These are phyloP conservation scores for Xylaria sp. DNA, from an alignment of 2,329 filamentous ascomycete genomes.

Conservation along the genomic window DNA sequence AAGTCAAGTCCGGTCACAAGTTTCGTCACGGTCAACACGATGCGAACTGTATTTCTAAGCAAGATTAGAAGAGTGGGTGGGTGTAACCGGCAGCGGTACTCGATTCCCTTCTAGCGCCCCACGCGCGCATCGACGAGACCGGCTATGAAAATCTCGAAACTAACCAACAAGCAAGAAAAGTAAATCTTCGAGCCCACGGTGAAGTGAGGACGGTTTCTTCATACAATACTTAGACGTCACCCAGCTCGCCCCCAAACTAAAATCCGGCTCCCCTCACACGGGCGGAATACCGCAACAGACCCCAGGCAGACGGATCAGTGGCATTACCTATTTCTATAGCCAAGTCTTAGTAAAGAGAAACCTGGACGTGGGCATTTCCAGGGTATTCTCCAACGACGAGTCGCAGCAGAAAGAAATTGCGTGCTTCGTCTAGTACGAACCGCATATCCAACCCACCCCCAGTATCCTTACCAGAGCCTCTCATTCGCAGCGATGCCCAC, in stretches of 20 bases:
- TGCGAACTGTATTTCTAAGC: slow-evolving; percentile 51
- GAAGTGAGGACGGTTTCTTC: neutral
- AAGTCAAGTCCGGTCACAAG: slow-evolving; percentile 24
- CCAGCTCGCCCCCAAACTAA: slow-evolving; percentile 4
- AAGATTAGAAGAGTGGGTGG: slow-evolving; percentile 37
- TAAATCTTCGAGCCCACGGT: neutral
- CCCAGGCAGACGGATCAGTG: slow-evolving; percentile 4
- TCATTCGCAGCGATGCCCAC: slow-evolving; percentile 37
- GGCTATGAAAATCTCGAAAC: slow-evolving; percentile 35
- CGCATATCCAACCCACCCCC: slow-evolving; percentile 29
- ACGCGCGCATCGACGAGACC: slow-evolving; percentile 29
- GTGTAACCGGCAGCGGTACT: slow-evolving; percentile 40
- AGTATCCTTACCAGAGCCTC: slow-evolving; percentile 1
- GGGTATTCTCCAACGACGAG: slow-evolving; percentile 30
- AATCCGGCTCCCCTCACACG: slow-evolving; percentile 15
- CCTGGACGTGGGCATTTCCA: slow-evolving; percentile 3
- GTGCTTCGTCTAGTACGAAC: slow-evolving; percentile 39
- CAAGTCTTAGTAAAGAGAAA: slow-evolving; percentile 19
- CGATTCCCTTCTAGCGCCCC: slow-evolving; percentile 34
- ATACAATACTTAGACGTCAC: slow-evolving; percentile 13
- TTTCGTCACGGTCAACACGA: slow-evolving; percentile 5
- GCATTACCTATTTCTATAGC: slow-evolving; percentile 28
- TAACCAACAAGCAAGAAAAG: neutral
- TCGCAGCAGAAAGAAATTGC: slow-evolving; percentile 42
- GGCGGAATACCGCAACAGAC: slow-evolving; percentile 21